Evolutionary conservation across 805 yeast genomes (phyloP).

Genomic region (Zygotorulaspora danielsina): DNA sequence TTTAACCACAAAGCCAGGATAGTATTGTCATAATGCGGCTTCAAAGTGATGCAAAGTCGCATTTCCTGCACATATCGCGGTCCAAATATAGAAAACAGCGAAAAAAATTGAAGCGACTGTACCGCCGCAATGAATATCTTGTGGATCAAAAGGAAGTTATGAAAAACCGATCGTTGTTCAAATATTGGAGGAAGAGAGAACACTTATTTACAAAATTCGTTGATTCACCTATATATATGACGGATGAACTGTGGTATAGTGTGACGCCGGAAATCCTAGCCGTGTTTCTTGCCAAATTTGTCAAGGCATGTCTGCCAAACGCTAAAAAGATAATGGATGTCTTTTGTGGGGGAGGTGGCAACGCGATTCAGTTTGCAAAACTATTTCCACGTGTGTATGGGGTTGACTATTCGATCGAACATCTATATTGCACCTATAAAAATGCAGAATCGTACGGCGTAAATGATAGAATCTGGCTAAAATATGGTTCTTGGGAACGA

Average conservation of each 20-base stretch:
- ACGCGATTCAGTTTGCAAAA: conserved; percentile 68
- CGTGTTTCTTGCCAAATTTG: conserved; percentile 49
- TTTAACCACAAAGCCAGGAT: no score
- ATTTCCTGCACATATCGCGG: conserved; percentile 21
- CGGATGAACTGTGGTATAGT: conserved; percentile 75
- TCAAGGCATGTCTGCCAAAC: conserved; percentile 48
- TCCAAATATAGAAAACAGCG: conserved; percentile 24
- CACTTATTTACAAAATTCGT: conserved; percentile 59
- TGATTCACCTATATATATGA: conserved; percentile 58
- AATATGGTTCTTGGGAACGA: conserved; percentile 45
- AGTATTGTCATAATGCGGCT: conserved; percentile 7
- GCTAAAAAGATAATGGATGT: conserved; percentile 54
- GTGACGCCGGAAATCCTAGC: conserved; percentile 84
- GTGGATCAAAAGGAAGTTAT: conserved; percentile 19
- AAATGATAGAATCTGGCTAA: conserved; percentile 45
- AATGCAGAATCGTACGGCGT: conserved; percentile 66
- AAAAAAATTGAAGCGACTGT: conserved; percentile 10
- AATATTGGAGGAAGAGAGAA: conserved; percentile 63
- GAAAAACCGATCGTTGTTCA: conserved; percentile 27
- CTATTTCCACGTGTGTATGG: conserved; percentile 55
- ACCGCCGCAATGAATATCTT: conserved; percentile 15
- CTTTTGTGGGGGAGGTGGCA: conserved; percentile 88
- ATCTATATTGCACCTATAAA: conserved; percentile 60
- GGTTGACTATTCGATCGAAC: conserved; percentile 55
- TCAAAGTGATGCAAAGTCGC: conserved; percentile 7